phyloP scores from a whole-genome alignment of 192 early-diverging fungal species.

The Coemansia sp. region DNA sequence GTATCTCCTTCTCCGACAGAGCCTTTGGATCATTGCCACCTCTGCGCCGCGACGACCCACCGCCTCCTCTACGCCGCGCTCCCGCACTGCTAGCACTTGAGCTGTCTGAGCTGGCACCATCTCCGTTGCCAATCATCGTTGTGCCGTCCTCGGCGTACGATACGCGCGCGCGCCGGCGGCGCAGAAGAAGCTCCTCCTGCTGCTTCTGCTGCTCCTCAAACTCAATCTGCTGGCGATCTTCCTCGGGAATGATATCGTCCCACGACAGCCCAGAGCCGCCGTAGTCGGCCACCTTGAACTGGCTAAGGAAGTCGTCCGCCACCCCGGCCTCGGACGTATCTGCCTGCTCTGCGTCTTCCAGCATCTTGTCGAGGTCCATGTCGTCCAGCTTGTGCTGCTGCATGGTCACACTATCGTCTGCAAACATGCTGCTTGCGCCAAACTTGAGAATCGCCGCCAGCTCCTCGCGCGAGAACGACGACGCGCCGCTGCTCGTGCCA shows the following conservation, averaged over 20 bases:
- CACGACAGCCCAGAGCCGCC: slow-evolving; percentile 72
- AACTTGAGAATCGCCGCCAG: slow-evolving; percentile 95
- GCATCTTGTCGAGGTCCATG: slow-evolving; percentile 95
- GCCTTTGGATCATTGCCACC: slow-evolving; percentile 43
- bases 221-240: slow-evolving; percentile 67
- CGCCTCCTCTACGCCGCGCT: slow-evolving; percentile 25
- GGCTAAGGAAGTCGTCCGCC: slow-evolving; percentile 89
- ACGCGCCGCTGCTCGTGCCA: slow-evolving; percentile 29
- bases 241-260: slow-evolving; percentile 95
- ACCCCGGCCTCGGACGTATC: slow-evolving; percentile 71
- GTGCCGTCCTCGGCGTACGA: slow-evolving; percentile 64
- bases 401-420: slow-evolving; percentile 58
- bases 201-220: slow-evolving; percentile 68
- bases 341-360: slow-evolving; percentile 90
- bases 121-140: slow-evolving; percentile 31
- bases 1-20: slow-evolving; percentile 78
- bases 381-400: slow-evolving; percentile 84
- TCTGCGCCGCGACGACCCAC: slow-evolving; percentile 25
- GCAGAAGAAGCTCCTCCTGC: slow-evolving; percentile 59
- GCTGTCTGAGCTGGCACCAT: slow-evolving; percentile 33
- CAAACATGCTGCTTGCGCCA: slow-evolving; percentile 96
- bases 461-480: slow-evolving; percentile 81
- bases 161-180: slow-evolving; percentile 58
- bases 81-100: slow-evolving; percentile 36
- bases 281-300: slow-evolving; percentile 93